phyloP scores from a whole-genome alignment of 768 basidiomycete genomes.

The Lentinula edodes region DNA sequence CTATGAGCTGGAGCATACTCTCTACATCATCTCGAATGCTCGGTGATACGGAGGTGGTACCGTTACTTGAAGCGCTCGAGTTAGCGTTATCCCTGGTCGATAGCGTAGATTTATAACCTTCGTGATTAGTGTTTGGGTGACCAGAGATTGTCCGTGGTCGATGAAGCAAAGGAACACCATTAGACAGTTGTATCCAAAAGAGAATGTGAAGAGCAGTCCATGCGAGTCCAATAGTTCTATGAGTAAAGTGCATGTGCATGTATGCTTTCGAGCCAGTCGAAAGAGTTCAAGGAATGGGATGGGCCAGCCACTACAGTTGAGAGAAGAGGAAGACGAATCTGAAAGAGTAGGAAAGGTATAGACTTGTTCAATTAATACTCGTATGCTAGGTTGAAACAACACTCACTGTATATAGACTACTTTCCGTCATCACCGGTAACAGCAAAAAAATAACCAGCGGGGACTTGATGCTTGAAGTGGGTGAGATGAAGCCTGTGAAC shows the following conservation, averaged over 20 bases:
- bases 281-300: neutral
- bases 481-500: neutral
- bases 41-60: slow-evolving; percentile 4
- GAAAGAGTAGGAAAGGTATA: neutral
- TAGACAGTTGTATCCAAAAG: neutral
- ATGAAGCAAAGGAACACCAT: neutral
- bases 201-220: neutral
- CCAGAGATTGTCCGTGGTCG: neutral
- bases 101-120: neutral
- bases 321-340: neutral
- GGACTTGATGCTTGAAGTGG: neutral
- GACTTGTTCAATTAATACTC: neutral
- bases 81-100: neutral
- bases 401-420: neutral
- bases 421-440: neutral
- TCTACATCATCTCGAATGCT: neutral
- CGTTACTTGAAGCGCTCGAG: neutral
- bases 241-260: neutral
- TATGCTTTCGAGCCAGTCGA: neutral
- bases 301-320: neutral
- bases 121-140: neutral
- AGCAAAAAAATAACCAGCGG: neutral
- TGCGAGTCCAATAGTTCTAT: neutral
- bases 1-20: neutral
- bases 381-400: neutral